Evolutionary conservation across 352 stramenopile genomes (phyloP), one percentile per base, ranked within the genome.

Genomic region (Phytophthora sp.): DNA sequence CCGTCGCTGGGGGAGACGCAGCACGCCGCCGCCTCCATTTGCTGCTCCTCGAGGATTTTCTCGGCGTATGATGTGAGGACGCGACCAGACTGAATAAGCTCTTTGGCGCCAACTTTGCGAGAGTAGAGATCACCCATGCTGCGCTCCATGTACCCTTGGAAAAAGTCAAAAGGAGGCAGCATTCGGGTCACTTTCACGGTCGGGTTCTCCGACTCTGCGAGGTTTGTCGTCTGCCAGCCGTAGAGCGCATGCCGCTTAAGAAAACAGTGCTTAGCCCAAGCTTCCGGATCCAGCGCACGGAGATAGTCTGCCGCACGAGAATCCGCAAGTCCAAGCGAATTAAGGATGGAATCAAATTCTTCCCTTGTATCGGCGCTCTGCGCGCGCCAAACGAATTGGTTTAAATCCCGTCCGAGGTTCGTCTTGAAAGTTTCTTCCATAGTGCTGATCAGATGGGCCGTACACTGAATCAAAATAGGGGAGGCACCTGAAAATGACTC

Each of bases 71-170:
- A 60, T 0, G 72, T 82, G n/a, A 84, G 54, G 13, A 67, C 39
- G 13, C 56, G 66, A 13, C 54, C 43, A 6, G 46, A 10, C 41
- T 68, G 59, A 13, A 69, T 5, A 62, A 58, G 76, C n/a, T 55
- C 53, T 41, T 79, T 76, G 17, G 32, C 62, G 6, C 68, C 44
- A n/a, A 74, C 53, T 37, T 82, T 82, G n/a, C 74, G 59, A 18
- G 76, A 53, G 39, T 82, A 82, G n/a, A 78, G 30, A 6, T 62
- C 35, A 1, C 60, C 54, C 74, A 81, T 81, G 23, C 68, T 77
- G 28, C 71, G 68, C 54, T 83, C 71, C 74, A 83, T 83, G 37
- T 79, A 83, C 10, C 59, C 37, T 48, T 78, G 72, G 37, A 80
- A 82, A 27, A 82, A 79, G 35, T 78, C 70, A 28, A 82, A 82